phyloP scores from a whole-genome alignment of 2,329 filamentous ascomycete species.

The Didymellaceae sp. region DNA sequence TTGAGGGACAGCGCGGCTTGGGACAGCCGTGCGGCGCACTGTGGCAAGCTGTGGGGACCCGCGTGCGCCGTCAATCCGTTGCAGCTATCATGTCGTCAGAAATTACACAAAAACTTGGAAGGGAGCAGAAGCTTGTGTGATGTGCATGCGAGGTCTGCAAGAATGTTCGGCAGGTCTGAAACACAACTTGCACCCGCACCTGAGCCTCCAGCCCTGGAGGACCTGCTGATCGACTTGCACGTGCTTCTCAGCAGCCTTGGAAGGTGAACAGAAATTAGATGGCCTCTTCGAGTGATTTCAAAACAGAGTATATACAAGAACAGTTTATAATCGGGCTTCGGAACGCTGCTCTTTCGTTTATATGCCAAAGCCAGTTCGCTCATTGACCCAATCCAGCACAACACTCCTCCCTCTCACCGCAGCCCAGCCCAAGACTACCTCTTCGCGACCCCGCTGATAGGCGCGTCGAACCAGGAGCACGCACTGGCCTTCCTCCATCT shows the following conservation, averaged over 20 bases:
- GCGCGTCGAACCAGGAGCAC: conserved; percentile 19
- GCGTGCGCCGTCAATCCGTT: conserved; percentile 5
- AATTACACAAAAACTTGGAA: conserved; percentile 12
- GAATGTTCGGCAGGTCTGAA: conserved; percentile 13
- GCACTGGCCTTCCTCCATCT: conserved; percentile 19
- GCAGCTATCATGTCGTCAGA: conserved; percentile 13
- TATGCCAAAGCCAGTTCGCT: conserved; percentile 23
- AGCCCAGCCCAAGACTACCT: conserved; percentile 26
- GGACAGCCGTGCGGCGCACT: neutral
- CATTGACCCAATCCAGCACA: conserved; percentile 21
- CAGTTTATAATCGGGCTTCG: too few species aligned
- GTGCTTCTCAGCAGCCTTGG: neutral
- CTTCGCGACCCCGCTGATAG: neutral
- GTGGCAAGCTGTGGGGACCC: conserved; percentile 8
- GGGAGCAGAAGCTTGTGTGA: conserved; percentile 11
- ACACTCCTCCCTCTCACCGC: conserved; percentile 24
- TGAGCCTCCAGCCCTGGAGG: conserved; percentile 2
- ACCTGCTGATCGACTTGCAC: neutral
- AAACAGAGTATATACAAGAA: too few species aligned
- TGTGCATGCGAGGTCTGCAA: conserved; percentile 14
- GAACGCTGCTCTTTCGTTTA: too few species aligned
- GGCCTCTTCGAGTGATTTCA: too few species aligned
- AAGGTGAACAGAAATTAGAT: too few species aligned
- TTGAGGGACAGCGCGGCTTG: conserved; percentile 13
- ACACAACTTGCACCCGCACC: conserved; percentile 7